phyloP scores from a whole-genome alignment of 306 rosid species.

The Begonia peltatifolia region DNA sequence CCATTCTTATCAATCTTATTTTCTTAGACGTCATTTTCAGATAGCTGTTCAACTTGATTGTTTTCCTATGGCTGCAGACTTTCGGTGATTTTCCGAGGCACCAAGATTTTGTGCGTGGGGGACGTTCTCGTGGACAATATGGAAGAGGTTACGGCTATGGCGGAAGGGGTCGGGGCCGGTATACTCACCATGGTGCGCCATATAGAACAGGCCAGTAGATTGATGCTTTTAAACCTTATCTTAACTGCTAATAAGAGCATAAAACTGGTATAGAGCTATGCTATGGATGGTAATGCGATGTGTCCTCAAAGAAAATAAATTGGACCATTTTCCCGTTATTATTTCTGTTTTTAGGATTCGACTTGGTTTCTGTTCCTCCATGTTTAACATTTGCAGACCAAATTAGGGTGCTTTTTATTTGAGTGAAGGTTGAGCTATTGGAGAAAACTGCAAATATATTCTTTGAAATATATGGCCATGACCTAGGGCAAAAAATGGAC shows the following conservation, averaged over 20 bases:
- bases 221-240: constrained; percentile 5
- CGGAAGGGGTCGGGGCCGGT: constrained; percentile 75
- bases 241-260: constrained; percentile 8
- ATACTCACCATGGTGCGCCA: constrained; percentile 20
- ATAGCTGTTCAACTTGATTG: background rate
- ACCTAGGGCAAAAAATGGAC: too few species aligned
- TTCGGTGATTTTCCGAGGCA: constrained; percentile 69
- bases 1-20: background rate
- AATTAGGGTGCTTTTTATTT: constrained; percentile 5
- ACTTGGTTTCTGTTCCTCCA: constrained; percentile 9
- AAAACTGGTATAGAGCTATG: constrained; percentile 8
- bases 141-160: constrained; percentile 48
- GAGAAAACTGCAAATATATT: too few species aligned
- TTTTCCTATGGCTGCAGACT: constrained; percentile 38
- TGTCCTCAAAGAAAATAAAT: constrained; percentile 13
- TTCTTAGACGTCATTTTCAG: constrained; percentile 1
- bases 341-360: constrained; percentile 3
- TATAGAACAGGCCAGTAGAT: constrained; percentile 13
- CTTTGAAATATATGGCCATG: too few species aligned
- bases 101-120: constrained; percentile 64
- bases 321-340: constrained; percentile 13
- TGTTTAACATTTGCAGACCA: constrained; percentile 1
- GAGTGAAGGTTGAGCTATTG: background rate
- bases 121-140: constrained; percentile 66
- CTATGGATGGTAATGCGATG: constrained; percentile 9